phyloP scores from a whole-genome alignment of 1,284 basidiomycete genomes.

The Ganoderma lucidum region DNA sequence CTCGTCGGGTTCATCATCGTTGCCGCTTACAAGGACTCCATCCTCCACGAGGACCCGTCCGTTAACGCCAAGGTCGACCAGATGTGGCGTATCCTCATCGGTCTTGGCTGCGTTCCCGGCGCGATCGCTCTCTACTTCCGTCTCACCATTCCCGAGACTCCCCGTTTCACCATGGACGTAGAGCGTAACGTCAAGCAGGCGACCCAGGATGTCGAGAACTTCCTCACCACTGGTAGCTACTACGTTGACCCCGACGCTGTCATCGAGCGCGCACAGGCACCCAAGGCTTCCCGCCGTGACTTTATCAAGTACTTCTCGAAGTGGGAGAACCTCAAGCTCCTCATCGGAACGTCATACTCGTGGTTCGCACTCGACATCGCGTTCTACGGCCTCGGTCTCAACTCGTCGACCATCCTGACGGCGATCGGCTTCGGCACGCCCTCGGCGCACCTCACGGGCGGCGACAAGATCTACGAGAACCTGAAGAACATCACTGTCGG shows the following conservation, averaged over 20 bases:
- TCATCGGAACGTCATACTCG: constrained; percentile 58
- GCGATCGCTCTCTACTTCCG: constrained; percentile 78
- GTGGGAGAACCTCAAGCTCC: constrained; percentile 68
- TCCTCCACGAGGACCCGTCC: constrained; percentile 47
- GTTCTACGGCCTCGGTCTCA: constrained; percentile 86
- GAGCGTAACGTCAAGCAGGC: constrained; percentile 85
- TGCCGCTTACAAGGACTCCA: constrained; percentile 60
- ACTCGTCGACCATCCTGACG: constrained; percentile 70
- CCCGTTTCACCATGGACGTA: constrained; percentile 91
- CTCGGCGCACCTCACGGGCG: constrained; percentile 53
- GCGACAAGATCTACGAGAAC: constrained; percentile 49
- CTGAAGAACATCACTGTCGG: constrained; percentile 38
- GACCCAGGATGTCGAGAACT: constrained; percentile 70
- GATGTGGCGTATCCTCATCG: constrained; percentile 77
- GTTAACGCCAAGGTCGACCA: constrained; percentile 59
- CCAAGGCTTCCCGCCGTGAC: constrained; percentile 69
- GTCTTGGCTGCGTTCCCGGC: constrained; percentile 74
- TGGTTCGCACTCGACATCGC: constrained; percentile 81
- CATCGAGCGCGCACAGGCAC: constrained; percentile 67
- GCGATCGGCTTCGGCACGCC: constrained; percentile 57
- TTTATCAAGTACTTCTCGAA: constrained; percentile 68
- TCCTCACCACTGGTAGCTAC: constrained; percentile 62
- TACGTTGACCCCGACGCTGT: constrained; percentile 63
- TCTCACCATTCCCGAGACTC: constrained; percentile 80
- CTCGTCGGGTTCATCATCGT: constrained; percentile 66